Base-by-base conservation (phyloP, 148 eudicot species). In the Fagopyrum homotropicum region DNA sequence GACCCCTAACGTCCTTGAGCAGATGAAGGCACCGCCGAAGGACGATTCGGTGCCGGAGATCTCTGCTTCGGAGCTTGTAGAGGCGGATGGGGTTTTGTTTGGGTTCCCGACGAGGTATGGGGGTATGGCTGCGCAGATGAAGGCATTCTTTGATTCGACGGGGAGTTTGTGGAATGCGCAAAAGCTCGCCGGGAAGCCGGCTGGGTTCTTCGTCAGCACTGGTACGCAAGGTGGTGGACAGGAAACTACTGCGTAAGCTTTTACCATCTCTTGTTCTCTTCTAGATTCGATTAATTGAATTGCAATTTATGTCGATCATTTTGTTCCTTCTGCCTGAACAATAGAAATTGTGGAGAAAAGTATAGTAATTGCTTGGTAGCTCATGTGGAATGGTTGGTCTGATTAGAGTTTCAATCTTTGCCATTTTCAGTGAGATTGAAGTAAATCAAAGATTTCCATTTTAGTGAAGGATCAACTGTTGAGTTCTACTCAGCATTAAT, bases 221-320 rank as follows among this genome's bases (percentile, higher is more conserved):
- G 98, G 97, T 0, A 91, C 95, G 5, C 98, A 93, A 77, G 98
- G 98, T 19, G 98, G 98, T 44, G 98, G 98, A 43, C 98, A 93
- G 74, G 98, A 93, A 86, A 93, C 97, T 9, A 89, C 98, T 56
- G 97, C 94, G 98, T 93, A 86, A 89, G 98, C 54, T 19, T 14
- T 66, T 2, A 15, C 71, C 47, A 35, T 66, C 19, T 40, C 47
- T 49, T 43, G 10, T 35, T 14, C 5, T 66, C 47, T 66, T 66
- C 43, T 66, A 17, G 6, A 66, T 66, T 66, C 19, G 9, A 35
- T 17, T 43, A 40, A 66, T 40, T 66, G 17, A 66, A 14, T 15
- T 72, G 59, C 59, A 9, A 1, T 17, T 4, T 49, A 9, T 29
- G 57, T 49, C 48, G 40, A 22, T 4, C 44, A 29, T 29, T 63